Evolutionary conservation across 306 rosid species (phyloP).

Genomic region (Echinosophora koreensis): DNA sequence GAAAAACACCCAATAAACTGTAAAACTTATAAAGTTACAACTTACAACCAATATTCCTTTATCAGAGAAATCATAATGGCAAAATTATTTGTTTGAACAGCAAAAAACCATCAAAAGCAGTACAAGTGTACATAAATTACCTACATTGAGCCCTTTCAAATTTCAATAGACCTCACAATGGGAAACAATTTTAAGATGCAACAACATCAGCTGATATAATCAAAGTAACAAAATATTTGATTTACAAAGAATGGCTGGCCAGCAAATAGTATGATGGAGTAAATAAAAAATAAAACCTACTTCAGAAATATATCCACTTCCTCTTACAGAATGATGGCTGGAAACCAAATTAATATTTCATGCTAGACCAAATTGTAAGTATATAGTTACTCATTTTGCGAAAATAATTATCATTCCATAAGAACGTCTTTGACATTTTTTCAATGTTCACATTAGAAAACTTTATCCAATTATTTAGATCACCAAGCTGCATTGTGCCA

Average conservation of each 20-base stretch:
- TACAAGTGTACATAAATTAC: neutral
- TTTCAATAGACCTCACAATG: neutral
- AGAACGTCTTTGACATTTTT: neutral
- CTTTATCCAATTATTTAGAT: neutral
- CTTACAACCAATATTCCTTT: neutral
- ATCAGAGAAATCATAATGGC: neutral
- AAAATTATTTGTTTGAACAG: conserved; percentile 2
- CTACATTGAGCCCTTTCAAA: neutral
- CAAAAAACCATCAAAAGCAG: neutral
- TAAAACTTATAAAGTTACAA: neutral
- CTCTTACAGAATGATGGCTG: no score
- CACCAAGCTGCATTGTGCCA: neutral
- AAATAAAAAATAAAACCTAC: neutral
- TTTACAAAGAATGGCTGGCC: neutral
- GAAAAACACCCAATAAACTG: conserved; percentile 43
- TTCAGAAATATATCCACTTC: no score
- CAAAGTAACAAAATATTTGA: neutral
- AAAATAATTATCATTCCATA: neutral
- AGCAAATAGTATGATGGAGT: neutral
- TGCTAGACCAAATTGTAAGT: no score
- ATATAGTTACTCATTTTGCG: neutral
- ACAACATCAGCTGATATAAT: neutral
- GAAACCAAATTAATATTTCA: no score
- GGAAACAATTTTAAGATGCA: neutral
- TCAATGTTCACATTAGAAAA: neutral